Base-by-base conservation (phyloP, 1,284 basidiomycete genomes). In the Ceratobasidium sp. region DNA sequence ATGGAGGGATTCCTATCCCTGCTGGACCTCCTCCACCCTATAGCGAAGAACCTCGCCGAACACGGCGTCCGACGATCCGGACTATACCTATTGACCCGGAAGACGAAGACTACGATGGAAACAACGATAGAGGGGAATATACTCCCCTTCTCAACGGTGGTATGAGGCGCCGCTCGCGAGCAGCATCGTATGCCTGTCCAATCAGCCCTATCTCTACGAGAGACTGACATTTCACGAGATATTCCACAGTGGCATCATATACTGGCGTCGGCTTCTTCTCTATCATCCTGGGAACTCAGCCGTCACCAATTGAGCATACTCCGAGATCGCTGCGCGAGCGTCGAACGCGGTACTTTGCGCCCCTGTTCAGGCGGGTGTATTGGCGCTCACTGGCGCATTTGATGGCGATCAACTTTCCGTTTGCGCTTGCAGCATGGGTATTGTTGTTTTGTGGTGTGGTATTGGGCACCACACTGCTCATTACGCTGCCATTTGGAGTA, bases 391-490 rank as follows among this genome's bases (percentile, higher is more conserved):
- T 90, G 20, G 82, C 89, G 55, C 91, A 92, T 75, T 80, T 92
- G 17, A 75, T 86, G 58, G 78, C 89, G 22, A 60, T 92, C 72
- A 92, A 92, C 77, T 90, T 92, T 74, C 89, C 89, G 0, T 91
- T 85, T 74, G 88, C 89, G 10, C 78, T 92, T 27, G 65, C 68
- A 17, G 87, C 89, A 15, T 92, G 88, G 87, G 75, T 91, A 3
- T 92, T 86, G 76, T 80, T 90, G 5, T 90, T 92, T 73, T 86
- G 90, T 25, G 89, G 91, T 74, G 92, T 90, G 0, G 77, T 92
- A 77, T 90, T 91, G 74, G 90, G 90, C 8, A 92, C 90, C 29
- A 89, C 87, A 0, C 82, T 91, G 20, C 82, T 92, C 20, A 83
- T 92, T 74, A 86, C 88, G 0, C 81, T 92, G 3, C 90, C 90